A percentile compares a stretch with the other conserved stretches of the same genome.
Evolutionary conservation across 139 green algal species (phyloP).

Genomic region (Chlamydomonas sphaeroides): DNA sequence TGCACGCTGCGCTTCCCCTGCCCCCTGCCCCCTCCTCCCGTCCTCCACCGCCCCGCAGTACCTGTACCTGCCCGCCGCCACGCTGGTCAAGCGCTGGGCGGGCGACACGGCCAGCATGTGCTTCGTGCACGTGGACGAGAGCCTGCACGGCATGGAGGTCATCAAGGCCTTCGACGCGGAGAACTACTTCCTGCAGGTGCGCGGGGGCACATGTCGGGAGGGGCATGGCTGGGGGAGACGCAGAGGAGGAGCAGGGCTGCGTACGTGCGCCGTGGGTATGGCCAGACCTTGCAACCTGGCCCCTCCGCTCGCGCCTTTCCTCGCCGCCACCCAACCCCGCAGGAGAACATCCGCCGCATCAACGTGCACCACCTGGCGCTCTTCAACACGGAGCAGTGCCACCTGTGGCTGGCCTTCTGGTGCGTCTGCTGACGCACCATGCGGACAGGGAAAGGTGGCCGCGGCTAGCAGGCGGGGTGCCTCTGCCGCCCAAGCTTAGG

Average conservation of each 20-base stretch:
- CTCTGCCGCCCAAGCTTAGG: too few relatives aligned
- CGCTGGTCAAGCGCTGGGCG: conserved; percentile 70
- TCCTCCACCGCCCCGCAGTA: neutral
- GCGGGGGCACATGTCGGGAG: too few relatives aligned
- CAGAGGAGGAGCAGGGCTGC: too few relatives aligned
- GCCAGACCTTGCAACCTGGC: neutral
- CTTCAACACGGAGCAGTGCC: conserved; percentile 73
- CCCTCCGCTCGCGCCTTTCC: neutral
- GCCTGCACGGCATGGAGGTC: conserved; percentile 73
- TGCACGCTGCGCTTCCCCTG: neutral
- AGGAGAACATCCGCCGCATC: conserved; percentile 57
- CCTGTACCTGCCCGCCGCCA: conserved; percentile 74
- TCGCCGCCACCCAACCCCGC: neutral
- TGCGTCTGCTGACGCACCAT: too few relatives aligned
- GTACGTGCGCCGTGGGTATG: too few relatives aligned
- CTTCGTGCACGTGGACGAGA: conserved; percentile 73
- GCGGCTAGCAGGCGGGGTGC: too few relatives aligned
- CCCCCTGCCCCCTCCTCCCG: conserved; percentile 18
- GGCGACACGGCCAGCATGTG: conserved; percentile 60
- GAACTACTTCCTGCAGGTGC: conserved; percentile 68
- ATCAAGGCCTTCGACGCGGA: conserved; percentile 71
- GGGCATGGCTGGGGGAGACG: too few relatives aligned
- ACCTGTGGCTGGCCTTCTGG: conserved; percentile 78
- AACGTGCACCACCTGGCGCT: conserved; percentile 68
- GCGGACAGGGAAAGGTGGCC: too few relatives aligned